Evolutionary conservation across 140 eudicot genomes (phyloP).

Genomic region (Erigeron philadelphicus): DNA sequence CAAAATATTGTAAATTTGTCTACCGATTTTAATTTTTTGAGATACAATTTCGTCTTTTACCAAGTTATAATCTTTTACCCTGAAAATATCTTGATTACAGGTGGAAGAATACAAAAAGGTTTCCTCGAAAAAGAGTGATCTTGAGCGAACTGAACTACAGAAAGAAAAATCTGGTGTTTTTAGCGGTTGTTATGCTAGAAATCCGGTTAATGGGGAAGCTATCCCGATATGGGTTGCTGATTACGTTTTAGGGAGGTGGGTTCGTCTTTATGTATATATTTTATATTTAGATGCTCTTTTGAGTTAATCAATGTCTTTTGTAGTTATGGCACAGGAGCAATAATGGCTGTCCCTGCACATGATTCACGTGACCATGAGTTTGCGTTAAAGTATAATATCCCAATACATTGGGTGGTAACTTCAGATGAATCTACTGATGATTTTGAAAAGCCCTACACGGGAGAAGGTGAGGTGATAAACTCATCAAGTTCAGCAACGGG

Average conservation of each 20-base stretch:
- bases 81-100: constrained; percentile 34
- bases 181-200: constrained; percentile 81
- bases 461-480: constrained; percentile 66
- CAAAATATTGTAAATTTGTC: constrained; percentile 41
- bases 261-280: constrained; percentile 12
- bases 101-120: constrained; percentile 79
- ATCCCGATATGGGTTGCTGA: constrained; percentile 95
- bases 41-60: neutral
- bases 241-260: constrained; percentile 91
- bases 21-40: constrained; percentile 12
- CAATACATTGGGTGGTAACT: constrained; percentile 64
- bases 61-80: neutral
- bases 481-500: constrained; percentile 70
- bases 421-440: constrained; percentile 47
- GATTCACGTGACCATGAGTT: constrained; percentile 90
- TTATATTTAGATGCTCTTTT: neutral
- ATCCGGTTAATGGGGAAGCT: constrained; percentile 73
- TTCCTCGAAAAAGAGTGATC: constrained; percentile 87
- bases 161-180: constrained; percentile 93
- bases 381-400: constrained; percentile 68
- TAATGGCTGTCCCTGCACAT: constrained; percentile 99
- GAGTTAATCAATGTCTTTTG: constrained; percentile 20
- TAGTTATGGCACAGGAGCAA: constrained; percentile 98
- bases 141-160: constrained; percentile 94
- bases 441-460: constrained; percentile 59